Conservation (phyloP, 2,329 filamentous ascomycete species). For the Colletotrichum viniferum region DNA sequence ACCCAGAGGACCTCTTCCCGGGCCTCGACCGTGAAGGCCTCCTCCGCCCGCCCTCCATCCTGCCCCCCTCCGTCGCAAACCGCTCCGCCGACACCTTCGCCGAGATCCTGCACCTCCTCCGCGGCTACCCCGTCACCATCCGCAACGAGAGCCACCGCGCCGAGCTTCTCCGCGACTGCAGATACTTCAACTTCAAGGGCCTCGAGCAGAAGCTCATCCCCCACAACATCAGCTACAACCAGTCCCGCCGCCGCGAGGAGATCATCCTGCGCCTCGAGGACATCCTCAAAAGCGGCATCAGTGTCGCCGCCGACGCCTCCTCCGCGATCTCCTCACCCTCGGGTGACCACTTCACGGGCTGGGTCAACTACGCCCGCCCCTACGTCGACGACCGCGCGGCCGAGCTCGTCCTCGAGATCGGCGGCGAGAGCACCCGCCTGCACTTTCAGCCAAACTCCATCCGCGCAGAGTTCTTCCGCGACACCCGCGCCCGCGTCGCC, state of each 20-base stretch:
- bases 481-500: constrained; percentile 71
- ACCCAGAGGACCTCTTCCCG: constrained; percentile 81
- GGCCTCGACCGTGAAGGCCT: constrained; percentile 80
- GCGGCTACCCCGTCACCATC: constrained; percentile 83
- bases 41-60: constrained; percentile 84
- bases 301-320: constrained; percentile 58
- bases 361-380: constrained; percentile 82
- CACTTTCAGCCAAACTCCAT: constrained; percentile 43
- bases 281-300: constrained; percentile 84
- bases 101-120: constrained; percentile 80
- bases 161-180: constrained; percentile 81
- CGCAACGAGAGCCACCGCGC: constrained; percentile 76
- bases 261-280: constrained; percentile 84
- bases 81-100: constrained; percentile 84
- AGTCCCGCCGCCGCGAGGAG: constrained; percentile 69
- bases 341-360: constrained; percentile 42
- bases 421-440: constrained; percentile 66
- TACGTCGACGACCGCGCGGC: constrained; percentile 78
- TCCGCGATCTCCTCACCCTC: constrained; percentile 28
- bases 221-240: constrained; percentile 77
- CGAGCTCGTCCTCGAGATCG: constrained; percentile 83
- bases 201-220: constrained; percentile 87
- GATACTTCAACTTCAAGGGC: constrained; percentile 92
- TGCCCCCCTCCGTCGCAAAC: constrained; percentile 80
- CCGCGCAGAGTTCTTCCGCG: constrained; percentile 75